phyloP scores from a whole-genome alignment of 345 rosid species.

The Fremontodendron californicum region DNA sequence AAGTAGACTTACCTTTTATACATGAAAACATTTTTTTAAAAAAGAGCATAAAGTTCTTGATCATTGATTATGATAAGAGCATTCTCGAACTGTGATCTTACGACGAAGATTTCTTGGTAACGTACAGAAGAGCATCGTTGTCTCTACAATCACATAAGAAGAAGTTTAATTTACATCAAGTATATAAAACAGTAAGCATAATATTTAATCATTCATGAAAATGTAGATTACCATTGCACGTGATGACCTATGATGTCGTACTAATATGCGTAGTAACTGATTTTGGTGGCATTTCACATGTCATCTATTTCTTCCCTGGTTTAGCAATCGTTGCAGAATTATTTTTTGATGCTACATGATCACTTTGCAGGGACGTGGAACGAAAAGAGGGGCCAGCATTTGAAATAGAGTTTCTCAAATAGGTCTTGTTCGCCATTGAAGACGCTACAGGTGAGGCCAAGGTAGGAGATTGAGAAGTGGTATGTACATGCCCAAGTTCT shows the following conservation, averaged over 20 bases:
- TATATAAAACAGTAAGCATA: neutral
- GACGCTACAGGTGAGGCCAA: constrained; percentile 8
- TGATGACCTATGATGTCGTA: constrained; percentile 51
- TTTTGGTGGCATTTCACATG: constrained; percentile 70
- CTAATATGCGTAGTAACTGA: constrained; percentile 51
- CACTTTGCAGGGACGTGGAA: constrained; percentile 17
- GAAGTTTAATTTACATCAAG: neutral
- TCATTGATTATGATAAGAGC: constrained; percentile 41
- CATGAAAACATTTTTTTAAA: constrained; percentile 75
- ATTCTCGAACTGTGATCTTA: constrained; percentile 58
- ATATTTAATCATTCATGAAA: neutral
- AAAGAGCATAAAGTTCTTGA: constrained; percentile 69
- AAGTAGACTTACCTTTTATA: constrained; percentile 57
- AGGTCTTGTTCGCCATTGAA: constrained; percentile 9
- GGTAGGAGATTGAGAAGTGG: constrained; percentile 11
- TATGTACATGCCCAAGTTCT: constrained; percentile 9
- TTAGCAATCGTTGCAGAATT: constrained; percentile 20
- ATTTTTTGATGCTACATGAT: constrained; percentile 21
- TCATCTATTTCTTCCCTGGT: constrained; percentile 48
- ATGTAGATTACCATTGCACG: constrained; percentile 58
- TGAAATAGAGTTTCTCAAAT: constrained; percentile 16
- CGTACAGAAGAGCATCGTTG: constrained; percentile 71
- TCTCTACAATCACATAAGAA: constrained; percentile 46
- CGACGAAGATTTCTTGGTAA: constrained; percentile 66
- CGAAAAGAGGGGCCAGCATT: constrained; percentile 26